Evolutionary conservation across 129 eudicot species (phyloP), one percentile per base, ranked within the genome.

Genomic region (Gnaphalium uliginosum): DNA sequence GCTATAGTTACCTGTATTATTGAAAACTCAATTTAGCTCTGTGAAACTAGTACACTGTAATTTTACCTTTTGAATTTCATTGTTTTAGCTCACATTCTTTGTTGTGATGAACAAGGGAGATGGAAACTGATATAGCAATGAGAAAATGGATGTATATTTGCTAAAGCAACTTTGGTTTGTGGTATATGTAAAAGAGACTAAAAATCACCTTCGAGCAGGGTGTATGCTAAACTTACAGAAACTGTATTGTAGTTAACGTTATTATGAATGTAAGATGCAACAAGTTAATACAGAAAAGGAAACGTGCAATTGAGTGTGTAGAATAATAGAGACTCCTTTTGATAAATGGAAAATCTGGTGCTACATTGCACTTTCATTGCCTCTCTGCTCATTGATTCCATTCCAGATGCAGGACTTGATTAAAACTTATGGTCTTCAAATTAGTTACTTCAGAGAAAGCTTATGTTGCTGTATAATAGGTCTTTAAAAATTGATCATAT

Each of bases 401-500:
- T 15, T 75, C 48, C 6, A 48, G 60, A 75, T 9, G 26, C 70
- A 11, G 72, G 72, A 29, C 33, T 46, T 63, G 71, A 19, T 41
- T 46, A 75, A 3, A 29, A 30, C 35, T 14, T 48, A 21, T 7
- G 57, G 46, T 54, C 67, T 39, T 77, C 19, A 46, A 57, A 68
- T 58, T 32, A 57, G 81, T 58, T 59, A 46, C 62, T 69, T 39
- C 50, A 69, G 48, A 46, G 48, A 63, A 17, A 39, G 9, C 59
- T 61, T 76, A 25, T 65, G 56, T 51, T 32, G 25, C 43, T 29
- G 35, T n/a, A 32, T 17, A 29, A 24, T 66, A 41, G 24, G 61
- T 56, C 24, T 64, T 33, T 71, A 59, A 71, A 66, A 60, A 72
- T 53, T 75, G 70, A 81, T 64, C 21, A 25, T 69, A 61, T 26